These are phyloP conservation scores for Allantophomopsis cytisporea DNA, from an alignment of 2,329 filamentous ascomycete species.

Conservation along the genomic window DNA sequence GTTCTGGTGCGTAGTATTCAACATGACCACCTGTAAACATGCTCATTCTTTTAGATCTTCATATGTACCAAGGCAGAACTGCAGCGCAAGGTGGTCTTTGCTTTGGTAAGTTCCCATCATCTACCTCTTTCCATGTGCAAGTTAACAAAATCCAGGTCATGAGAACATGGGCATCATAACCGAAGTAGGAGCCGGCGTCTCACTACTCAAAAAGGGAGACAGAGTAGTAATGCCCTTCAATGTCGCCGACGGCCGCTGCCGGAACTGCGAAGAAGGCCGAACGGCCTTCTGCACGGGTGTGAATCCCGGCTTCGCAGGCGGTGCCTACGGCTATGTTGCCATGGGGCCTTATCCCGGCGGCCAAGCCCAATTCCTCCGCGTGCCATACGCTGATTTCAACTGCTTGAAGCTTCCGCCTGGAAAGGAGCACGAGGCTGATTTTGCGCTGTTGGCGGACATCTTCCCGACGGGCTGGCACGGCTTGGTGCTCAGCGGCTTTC, in stretches of 20 bases:
- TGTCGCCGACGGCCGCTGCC: slow-evolving; percentile 47
- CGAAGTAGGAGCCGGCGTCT: slow-evolving; percentile 42
- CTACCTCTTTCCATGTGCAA: slow-evolving; percentile 4
- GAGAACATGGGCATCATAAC: slow-evolving; percentile 47
- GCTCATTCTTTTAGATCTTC: slow-evolving; percentile 12
- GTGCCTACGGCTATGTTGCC: slow-evolving; percentile 47
- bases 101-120: slow-evolving; percentile 28
- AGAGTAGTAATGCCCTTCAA: slow-evolving; percentile 54
- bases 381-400: slow-evolving; percentile 57
- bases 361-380: slow-evolving; percentile 47
- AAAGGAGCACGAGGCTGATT: slow-evolving; percentile 47
- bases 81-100: slow-evolving; percentile 47
- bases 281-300: slow-evolving; percentile 51
- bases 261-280: slow-evolving; percentile 49
- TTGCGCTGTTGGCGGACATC: slow-evolving; percentile 35
- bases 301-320: slow-evolving; percentile 37
- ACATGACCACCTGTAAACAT: too few species aligned
- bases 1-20: not conserved
- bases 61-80: slow-evolving; percentile 54
- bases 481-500: slow-evolving; percentile 41
- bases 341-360: slow-evolving; percentile 37
- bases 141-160: slow-evolving; percentile 25
- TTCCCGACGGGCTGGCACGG: slow-evolving; percentile 42
- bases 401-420: slow-evolving; percentile 45
- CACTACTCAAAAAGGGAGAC: slow-evolving; percentile 46